Evolutionary conservation across 768 basidiomycete species (phyloP).

Genomic region (Lentinula aciculospora): DNA sequence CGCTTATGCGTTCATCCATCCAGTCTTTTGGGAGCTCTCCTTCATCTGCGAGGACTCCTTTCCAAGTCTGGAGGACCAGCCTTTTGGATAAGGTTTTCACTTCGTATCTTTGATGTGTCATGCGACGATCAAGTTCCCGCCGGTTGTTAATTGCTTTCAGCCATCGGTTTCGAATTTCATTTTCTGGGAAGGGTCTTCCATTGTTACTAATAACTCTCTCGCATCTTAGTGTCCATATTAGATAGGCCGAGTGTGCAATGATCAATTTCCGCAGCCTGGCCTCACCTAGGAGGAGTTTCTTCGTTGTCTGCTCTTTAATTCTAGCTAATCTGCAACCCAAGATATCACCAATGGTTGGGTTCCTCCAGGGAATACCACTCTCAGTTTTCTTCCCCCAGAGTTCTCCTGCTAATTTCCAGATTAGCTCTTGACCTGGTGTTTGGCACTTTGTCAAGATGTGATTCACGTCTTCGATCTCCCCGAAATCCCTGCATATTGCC

Average conservation of each 20-base stretch:
- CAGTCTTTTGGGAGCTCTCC: no score
- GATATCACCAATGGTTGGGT: no score
- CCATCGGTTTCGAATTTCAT: slow-evolving; percentile 7
- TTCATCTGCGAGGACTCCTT: neutral
- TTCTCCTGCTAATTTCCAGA: slow-evolving; percentile 9
- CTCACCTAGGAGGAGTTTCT: no score
- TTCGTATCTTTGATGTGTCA: slow-evolving; percentile 6
- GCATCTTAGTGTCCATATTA: slow-evolving; percentile 24
- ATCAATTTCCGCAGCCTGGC: slow-evolving; percentile 7
- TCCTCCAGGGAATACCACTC: no score
- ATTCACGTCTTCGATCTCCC: slow-evolving; percentile 10
- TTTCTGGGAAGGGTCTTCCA: neutral
- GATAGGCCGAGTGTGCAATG: slow-evolving; percentile 21
- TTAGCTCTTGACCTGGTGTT: slow-evolving; percentile 9
- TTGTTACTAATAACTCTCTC: slow-evolving; percentile 18
- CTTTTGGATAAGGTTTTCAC: slow-evolving; percentile 5
- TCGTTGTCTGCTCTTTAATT: no score
- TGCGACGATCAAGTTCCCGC: neutral
- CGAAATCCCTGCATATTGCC: slow-evolving; percentile 10
- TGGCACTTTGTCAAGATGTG: slow-evolving; percentile 17
- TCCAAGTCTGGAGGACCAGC: neutral
- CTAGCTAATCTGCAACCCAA: no score
- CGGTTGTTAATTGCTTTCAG: slow-evolving; percentile 1
- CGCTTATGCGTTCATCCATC: no score
- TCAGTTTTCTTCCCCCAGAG: neutral